phyloP scores from a whole-genome alignment of 139 green algal genomes.

The Yamagishiella unicocca region DNA sequence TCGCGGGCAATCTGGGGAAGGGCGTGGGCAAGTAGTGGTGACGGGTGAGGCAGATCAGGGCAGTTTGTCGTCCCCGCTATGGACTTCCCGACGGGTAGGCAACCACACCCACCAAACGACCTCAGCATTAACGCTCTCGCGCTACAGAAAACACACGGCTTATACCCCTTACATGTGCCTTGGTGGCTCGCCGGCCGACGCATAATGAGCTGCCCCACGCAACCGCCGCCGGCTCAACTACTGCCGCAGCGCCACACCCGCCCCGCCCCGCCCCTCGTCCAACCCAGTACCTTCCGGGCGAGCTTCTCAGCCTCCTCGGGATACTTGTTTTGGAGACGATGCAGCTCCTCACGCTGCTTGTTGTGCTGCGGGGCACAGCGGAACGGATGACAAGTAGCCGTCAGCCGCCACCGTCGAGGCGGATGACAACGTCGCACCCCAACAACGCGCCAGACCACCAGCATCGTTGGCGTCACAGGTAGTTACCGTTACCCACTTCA shows the following conservation, averaged over 20 bases:
- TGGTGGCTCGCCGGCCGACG: no score
- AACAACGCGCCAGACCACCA: background rate
- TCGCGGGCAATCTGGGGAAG: conserved; percentile 26
- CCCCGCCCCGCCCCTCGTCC: background rate
- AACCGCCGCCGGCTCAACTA: no score
- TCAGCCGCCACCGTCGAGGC: conserved; percentile 14
- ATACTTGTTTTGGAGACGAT: conserved; percentile 85
- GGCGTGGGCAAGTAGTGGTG: background rate
- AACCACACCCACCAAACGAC: no score
- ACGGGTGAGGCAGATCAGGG: no score
- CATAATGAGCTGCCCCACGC: no score
- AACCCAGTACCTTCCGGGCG: conserved; percentile 31
- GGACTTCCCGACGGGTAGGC: no score
- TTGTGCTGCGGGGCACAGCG: conserved; percentile 78
- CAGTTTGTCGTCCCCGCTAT: no score
- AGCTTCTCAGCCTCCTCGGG: conserved; percentile 75
- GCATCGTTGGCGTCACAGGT: background rate
- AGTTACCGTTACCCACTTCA: conserved; percentile 76
- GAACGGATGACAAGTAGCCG: background rate
- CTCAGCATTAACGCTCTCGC: no score
- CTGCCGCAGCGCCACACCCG: no score
- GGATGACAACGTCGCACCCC: background rate
- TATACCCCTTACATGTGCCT: no score
- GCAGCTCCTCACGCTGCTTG: conserved; percentile 85
- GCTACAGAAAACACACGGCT: no score